Evolutionary conservation across 495 filamentous ascomycete species (phyloP).

Genomic region (Astrothelium subdiscretum): DNA sequence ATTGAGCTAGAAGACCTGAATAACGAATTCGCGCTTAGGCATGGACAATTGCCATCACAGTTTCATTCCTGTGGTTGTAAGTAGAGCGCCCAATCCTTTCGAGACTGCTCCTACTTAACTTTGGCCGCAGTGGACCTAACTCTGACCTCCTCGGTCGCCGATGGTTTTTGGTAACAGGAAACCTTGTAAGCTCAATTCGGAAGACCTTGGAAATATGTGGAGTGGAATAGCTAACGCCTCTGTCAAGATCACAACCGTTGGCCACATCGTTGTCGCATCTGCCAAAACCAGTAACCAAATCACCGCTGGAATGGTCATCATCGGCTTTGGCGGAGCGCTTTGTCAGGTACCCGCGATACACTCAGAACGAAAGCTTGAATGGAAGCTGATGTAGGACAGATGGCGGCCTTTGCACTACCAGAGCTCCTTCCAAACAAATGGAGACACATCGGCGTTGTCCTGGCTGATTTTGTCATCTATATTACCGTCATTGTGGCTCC

Average conservation of each 20-base stretch:
- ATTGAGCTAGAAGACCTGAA: neutral
- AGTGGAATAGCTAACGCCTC: neutral
- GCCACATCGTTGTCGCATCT: slow-evolving; percentile 12
- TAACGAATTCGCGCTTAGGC: neutral
- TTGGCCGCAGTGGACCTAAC: slow-evolving; percentile 18
- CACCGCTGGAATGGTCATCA: slow-evolving; percentile 12
- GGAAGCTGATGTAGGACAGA: slow-evolving; percentile 4
- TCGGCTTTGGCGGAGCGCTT: slow-evolving; percentile 18
- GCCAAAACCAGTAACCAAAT: slow-evolving; percentile 9
- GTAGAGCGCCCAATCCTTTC: neutral
- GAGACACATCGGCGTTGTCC: slow-evolving; percentile 20
- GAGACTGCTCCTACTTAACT: neutral
- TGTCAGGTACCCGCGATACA: slow-evolving; percentile 1
- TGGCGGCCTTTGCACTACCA: slow-evolving; percentile 27
- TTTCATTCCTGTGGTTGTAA: slow-evolving; percentile 19
- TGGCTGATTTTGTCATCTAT: slow-evolving; percentile 23
- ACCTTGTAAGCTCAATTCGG: slow-evolving; percentile 6
- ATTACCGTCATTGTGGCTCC: slow-evolving; percentile 27
- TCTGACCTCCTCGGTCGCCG: slow-evolving; percentile 20
- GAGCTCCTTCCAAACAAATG: slow-evolving; percentile 32
- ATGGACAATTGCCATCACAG: slow-evolving; percentile 20
- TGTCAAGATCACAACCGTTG: slow-evolving; percentile 7
- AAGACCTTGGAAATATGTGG: neutral
- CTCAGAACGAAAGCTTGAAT: neutral
- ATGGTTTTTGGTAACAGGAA: slow-evolving; percentile 19